Conservation (phyloP, 2,329 filamentous ascomycete species). For the Fusarium acutatum region DNA sequence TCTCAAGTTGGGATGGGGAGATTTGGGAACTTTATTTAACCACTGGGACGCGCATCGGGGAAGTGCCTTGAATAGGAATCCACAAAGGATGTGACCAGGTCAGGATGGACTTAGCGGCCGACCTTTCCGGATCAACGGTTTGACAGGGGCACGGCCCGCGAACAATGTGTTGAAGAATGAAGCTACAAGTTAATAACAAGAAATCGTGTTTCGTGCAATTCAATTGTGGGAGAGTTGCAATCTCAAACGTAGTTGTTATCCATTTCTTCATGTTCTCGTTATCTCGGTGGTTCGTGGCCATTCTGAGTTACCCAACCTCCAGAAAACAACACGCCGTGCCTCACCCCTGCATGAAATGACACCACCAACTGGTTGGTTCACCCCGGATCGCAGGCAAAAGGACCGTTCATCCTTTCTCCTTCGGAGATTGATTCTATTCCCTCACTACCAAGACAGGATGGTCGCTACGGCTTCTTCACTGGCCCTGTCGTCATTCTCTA, state of each 20-base stretch:
- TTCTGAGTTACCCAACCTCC: background rate
- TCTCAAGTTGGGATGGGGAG: background rate
- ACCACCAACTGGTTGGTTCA: background rate
- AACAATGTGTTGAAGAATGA: background rate
- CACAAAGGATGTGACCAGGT: background rate
- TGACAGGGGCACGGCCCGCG: background rate
- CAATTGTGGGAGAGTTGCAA: rapidly evolving
- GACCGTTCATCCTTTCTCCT: background rate
- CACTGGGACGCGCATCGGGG: background rate
- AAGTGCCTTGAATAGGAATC: background rate
- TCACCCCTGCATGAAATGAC: background rate
- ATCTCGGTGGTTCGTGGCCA: too few relatives aligned
- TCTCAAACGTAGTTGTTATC: background rate
- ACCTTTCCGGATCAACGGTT: background rate
- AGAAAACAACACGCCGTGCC: background rate
- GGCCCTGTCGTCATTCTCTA: too few relatives aligned
- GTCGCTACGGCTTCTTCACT: background rate
- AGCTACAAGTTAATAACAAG: rapidly evolving
- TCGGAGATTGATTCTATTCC: background rate
- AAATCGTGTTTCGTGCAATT: rapidly evolving
- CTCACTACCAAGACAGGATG: background rate
- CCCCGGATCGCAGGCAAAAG: background rate
- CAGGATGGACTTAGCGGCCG: background rate
- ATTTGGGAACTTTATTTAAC: background rate
- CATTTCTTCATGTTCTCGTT: rapidly evolving